A percentile compares a stretch with the other conserved stretches of the same genome.
Conservation (phyloP, 352 stramenopile species). For the Pythium angustatum region DNA sequence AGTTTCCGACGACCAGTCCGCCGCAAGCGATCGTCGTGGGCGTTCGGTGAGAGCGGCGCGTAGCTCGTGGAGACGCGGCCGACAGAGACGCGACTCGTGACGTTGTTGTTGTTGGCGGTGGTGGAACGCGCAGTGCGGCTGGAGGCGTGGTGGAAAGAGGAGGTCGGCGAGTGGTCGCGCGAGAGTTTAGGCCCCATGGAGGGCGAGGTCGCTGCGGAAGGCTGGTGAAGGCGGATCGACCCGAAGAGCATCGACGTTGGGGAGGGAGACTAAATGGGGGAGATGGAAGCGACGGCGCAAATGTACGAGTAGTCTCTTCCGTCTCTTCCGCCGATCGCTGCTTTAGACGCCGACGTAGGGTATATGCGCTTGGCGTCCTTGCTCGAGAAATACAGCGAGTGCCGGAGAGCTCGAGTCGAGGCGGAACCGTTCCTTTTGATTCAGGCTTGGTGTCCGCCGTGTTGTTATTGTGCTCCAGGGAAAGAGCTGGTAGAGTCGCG, state of each 20-base stretch:
- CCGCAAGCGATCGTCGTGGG: conserved; percentile 20
- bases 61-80: conserved; percentile 21
- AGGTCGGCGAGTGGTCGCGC: conserved; percentile 12
- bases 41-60: conserved; percentile 3
- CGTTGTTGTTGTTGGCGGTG: conserved; percentile 3
- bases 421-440: not conserved
- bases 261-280: not conserved
- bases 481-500: conserved; percentile 22
- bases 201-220: conserved; percentile 4
- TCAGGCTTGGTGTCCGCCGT: conserved; percentile 5
- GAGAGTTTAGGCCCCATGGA: conserved; percentile 23
- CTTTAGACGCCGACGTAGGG: not conserved
- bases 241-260: conserved; percentile 23
- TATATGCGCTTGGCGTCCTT: not conserved
- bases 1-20: conserved; percentile 19
- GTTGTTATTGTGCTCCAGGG: conserved; percentile 7
- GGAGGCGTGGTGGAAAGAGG: not conserved
- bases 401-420: not conserved
- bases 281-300: conserved; percentile 16
- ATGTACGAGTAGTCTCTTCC: conserved; percentile 9
- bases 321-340: not conserved
- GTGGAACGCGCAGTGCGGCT: not conserved
- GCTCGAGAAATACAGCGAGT: conserved; percentile 12
- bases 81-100: conserved; percentile 4
- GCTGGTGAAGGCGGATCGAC: conserved; percentile 12